Evolutionary conservation across 805 yeast species (phyloP).

Genomic region (Pichia occidentalis): DNA sequence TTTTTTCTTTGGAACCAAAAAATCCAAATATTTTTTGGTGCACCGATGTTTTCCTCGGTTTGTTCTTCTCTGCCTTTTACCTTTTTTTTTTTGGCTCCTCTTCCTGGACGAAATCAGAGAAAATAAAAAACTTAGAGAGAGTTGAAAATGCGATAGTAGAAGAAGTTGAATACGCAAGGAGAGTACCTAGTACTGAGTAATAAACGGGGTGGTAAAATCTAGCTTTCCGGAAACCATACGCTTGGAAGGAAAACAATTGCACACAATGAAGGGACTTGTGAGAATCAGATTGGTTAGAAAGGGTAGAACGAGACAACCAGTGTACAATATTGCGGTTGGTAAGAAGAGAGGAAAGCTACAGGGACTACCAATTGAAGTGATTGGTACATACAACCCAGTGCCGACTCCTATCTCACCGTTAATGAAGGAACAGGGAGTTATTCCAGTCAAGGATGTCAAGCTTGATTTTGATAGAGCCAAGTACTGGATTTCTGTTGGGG

Average conservation of each 20-base stretch:
- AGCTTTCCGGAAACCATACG: too few relatives aligned
- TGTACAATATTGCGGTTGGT: conserved; percentile 88
- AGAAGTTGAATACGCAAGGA: too few relatives aligned
- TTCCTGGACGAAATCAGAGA: too few relatives aligned
- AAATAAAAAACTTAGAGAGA: too few relatives aligned
- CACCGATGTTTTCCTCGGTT: conserved; percentile 3
- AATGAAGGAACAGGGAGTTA: conserved; percentile 48
- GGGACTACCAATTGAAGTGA: conserved; percentile 84
- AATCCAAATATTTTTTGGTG: conserved; percentile 4
- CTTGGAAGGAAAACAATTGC: too few relatives aligned
- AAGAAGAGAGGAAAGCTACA: conserved; percentile 73
- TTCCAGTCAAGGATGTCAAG: conserved; percentile 69
- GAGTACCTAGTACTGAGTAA: too few relatives aligned
- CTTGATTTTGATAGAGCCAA: conserved; percentile 84
- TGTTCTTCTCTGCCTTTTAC: too few relatives aligned
- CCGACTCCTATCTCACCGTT: conserved; percentile 62
- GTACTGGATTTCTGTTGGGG: conserved; percentile 97
- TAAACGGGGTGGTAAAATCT: too few relatives aligned
- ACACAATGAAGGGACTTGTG: conserved; percentile 58
- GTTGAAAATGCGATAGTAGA: neutral
- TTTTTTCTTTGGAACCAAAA: neutral
- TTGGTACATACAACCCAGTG: conserved; percentile 87
- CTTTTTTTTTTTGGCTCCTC: too few relatives aligned
- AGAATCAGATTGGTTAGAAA: conserved; percentile 88
- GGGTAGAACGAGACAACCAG: conserved; percentile 82